Percentiles rank a stretch among this genome's conserved stretches.
Evolutionary conservation across 1,139 yeast genomes (phyloP).

Genomic region (Suhomyces atakaporum): DNA sequence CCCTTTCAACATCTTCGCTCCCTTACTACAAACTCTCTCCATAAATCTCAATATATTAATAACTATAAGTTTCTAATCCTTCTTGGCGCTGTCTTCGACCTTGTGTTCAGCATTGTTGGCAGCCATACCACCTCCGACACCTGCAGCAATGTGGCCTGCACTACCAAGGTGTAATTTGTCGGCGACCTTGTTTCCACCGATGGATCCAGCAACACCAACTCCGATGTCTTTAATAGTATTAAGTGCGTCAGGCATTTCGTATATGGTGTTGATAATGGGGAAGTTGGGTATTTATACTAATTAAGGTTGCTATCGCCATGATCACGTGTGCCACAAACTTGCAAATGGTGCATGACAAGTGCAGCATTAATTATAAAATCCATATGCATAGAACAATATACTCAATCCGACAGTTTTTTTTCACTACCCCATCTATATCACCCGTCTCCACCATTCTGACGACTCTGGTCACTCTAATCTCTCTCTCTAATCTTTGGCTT

Average conservation of each 20-base stretch:
- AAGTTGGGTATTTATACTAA: constrained; percentile 4
- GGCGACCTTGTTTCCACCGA: constrained; percentile 39
- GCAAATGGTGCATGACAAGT: background rate
- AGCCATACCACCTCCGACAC: constrained; percentile 37
- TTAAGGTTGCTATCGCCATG: constrained; percentile 3
- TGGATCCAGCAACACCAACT: constrained; percentile 33
- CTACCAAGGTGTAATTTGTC: constrained; percentile 35
- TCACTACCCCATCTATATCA: too few relatives aligned
- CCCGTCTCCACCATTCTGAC: too few relatives aligned
- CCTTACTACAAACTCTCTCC: too few relatives aligned
- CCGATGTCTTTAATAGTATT: constrained; percentile 33
- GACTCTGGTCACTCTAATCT: too few relatives aligned
- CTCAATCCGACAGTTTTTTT: too few relatives aligned
- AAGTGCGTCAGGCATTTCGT: too few relatives aligned
- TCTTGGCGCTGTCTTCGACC: constrained; percentile 23
- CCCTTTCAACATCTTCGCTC: too few relatives aligned
- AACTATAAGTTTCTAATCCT: constrained; percentile 3
- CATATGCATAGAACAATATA: background rate
- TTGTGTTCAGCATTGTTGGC: constrained; percentile 36
- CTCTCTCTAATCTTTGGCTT: constrained; percentile 5
- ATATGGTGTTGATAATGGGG: too few relatives aligned
- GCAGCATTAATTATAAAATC: background rate
- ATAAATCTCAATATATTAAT: too few relatives aligned
- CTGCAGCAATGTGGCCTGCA: constrained; percentile 38
- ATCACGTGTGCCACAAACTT: background rate